phyloP scores from a whole-genome alignment of 2,329 filamentous ascomycete genomes.

The Triangularia setosa region DNA sequence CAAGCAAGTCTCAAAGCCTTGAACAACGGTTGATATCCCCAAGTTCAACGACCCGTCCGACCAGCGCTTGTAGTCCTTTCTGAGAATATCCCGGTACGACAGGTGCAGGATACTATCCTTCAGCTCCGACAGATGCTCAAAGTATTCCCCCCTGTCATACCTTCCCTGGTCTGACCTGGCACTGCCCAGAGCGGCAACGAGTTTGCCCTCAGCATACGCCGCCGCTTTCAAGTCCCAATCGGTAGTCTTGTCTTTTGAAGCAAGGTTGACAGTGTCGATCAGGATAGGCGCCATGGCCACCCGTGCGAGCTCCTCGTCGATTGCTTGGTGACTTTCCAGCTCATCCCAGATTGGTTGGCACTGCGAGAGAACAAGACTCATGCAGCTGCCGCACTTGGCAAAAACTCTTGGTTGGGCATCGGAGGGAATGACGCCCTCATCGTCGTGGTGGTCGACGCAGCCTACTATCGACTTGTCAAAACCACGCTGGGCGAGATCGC shows the following conservation, averaged over 20 bases:
- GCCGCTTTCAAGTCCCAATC: slow-evolving; percentile 56
- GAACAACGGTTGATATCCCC: slow-evolving; percentile 65
- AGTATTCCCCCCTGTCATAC: slow-evolving; percentile 58
- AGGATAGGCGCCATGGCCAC: slow-evolving; percentile 68
- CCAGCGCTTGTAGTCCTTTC: slow-evolving; percentile 87
- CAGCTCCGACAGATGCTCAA: slow-evolving; percentile 54
- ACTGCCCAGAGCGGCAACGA: not conserved
- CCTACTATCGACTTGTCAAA: slow-evolving; percentile 50
- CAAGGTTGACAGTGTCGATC: slow-evolving; percentile 67
- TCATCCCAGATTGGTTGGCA: slow-evolving; percentile 50
- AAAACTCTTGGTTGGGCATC: slow-evolving; percentile 56
- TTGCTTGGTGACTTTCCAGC: slow-evolving; percentile 35
- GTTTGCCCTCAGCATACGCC: slow-evolving; percentile 51
- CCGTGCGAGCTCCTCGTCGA: slow-evolving; percentile 52
- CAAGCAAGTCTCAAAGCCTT: slow-evolving; percentile 58
- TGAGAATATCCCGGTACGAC: slow-evolving; percentile 61
- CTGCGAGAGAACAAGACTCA: slow-evolving; percentile 63
- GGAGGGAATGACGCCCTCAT: slow-evolving; percentile 56
- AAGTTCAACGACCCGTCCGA: slow-evolving; percentile 51
- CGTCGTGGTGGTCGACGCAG: slow-evolving; percentile 75
- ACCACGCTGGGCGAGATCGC: slow-evolving; percentile 48
- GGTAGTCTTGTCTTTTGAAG: slow-evolving; percentile 60
- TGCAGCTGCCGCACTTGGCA: slow-evolving; percentile 66
- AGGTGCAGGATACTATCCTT: slow-evolving; percentile 65
- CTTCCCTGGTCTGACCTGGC: not conserved